Evolutionary conservation across 805 yeast species (phyloP).

Genomic region (Wickerhamiella azyma): DNA sequence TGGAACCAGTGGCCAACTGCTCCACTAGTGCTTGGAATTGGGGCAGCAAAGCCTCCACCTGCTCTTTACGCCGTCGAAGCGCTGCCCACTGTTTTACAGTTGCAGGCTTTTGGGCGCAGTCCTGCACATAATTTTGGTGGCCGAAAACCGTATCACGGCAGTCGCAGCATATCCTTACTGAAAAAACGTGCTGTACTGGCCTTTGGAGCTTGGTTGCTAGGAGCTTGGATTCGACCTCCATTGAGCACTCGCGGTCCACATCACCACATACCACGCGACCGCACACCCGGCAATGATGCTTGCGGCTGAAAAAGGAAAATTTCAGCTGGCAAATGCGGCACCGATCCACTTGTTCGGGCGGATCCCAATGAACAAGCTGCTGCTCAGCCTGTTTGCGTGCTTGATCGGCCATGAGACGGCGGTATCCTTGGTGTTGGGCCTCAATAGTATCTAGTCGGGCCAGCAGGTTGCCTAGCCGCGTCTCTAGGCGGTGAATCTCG

Average conservation of each 20-base stretch:
- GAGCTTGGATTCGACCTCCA: constrained; percentile 42
- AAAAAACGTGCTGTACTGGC: constrained; percentile 1
- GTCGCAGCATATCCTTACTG: constrained; percentile 48
- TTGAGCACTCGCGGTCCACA: constrained; percentile 49
- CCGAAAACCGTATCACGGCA: constrained; percentile 55
- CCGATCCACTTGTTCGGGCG: constrained; percentile 31
- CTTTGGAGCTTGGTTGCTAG: constrained; percentile 21
- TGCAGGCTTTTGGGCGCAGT: constrained; percentile 26
- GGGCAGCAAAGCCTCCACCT: constrained; percentile 32
- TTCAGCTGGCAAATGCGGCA: constrained; percentile 52
- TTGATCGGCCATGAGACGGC: constrained; percentile 7
- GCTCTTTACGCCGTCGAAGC: constrained; percentile 28
- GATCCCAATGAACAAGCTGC: constrained; percentile 52
- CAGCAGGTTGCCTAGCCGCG: constrained; percentile 33
- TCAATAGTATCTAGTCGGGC: constrained; percentile 16
- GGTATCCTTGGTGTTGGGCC: constrained; percentile 18
- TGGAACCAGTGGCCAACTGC: constrained; percentile 25
- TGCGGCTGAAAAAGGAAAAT: constrained; percentile 48
- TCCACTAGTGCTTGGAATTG: constrained; percentile 30
- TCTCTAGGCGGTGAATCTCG: constrained; percentile 44
- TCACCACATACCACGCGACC: constrained; percentile 74
- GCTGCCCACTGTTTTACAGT: constrained; percentile 31
- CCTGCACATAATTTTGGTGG: constrained; percentile 37
- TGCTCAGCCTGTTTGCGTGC: constrained; percentile 32
- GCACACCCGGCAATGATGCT: constrained; percentile 87